These are phyloP conservation scores for Paulownia fortunei DNA, from an alignment of 257 asterid genomes.

Conservation along the genomic window DNA sequence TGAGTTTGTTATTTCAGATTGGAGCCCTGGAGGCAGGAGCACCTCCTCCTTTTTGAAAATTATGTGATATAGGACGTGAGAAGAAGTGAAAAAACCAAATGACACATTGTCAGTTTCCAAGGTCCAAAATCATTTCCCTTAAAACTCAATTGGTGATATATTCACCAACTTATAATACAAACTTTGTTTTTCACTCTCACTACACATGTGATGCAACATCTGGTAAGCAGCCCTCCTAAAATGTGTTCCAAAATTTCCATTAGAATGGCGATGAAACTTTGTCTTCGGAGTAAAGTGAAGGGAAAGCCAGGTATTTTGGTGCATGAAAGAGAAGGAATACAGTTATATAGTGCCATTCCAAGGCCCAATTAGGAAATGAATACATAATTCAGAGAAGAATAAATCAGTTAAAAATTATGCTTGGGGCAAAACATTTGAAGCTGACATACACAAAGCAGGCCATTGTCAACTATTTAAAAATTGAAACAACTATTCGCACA, in stretches of 20 bases:
- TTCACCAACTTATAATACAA: too few species aligned
- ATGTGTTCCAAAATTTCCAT: not conserved
- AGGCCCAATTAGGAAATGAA: not conserved
- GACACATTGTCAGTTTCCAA: not conserved
- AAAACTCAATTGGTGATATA: not conserved
- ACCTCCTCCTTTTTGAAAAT: not conserved
- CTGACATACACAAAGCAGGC: not conserved
- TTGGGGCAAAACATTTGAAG: not conserved
- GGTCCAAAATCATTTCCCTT: not conserved
- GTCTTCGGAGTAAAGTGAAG: not conserved
- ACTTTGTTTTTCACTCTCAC: not conserved
- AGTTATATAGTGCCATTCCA: too few species aligned
- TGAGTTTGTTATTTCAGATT: not conserved
- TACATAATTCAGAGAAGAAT: not conserved
- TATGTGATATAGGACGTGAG: not conserved
- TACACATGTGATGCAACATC: not conserved
- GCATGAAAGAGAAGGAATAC: too few species aligned
- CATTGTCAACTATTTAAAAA: too few species aligned
- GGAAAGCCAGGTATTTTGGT: too few species aligned
- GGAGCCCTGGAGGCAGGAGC: not conserved
- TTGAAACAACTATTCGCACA: too few species aligned
- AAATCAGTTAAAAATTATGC: not conserved
- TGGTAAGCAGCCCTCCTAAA: not conserved
- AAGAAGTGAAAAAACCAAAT: not conserved
- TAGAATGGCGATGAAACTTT: not conserved